phyloP scores from a whole-genome alignment of 768 basidiomycete species.

The Rhodotorula kratochvilovae region DNA sequence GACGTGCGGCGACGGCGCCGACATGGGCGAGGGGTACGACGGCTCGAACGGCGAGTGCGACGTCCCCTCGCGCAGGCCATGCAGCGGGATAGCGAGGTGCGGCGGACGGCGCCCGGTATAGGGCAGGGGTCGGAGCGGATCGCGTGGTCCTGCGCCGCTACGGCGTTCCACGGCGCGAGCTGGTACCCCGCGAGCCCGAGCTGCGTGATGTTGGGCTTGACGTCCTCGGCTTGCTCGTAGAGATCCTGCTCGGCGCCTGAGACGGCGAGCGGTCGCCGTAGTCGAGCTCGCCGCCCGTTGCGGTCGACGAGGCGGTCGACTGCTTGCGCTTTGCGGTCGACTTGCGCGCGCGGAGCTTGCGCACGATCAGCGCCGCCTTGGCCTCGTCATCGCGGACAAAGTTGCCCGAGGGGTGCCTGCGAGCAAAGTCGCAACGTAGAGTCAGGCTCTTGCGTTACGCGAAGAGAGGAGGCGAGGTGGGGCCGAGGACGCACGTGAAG shows the following conservation, averaged over 20 bases:
- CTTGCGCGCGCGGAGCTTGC: neutral
- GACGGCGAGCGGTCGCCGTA: neutral
- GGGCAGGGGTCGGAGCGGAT: neutral
- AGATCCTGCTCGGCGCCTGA: neutral
- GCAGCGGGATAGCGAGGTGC: no score
- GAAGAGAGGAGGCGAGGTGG: neutral
- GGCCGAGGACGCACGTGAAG: slow-evolving; percentile 15
- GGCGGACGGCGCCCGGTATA: neutral
- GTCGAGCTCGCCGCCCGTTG: slow-evolving; percentile 13
- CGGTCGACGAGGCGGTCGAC: neutral
- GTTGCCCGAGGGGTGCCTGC: slow-evolving; percentile 25
- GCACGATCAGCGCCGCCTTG: neutral
- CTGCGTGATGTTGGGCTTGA: slow-evolving; percentile 3
- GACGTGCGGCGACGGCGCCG: no score
- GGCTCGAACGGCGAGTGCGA: neutral
- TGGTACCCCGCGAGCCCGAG: slow-evolving; percentile 8
- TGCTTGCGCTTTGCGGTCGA: neutral
- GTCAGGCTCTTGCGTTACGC: neutral
- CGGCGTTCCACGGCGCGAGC: slow-evolving; percentile 12
- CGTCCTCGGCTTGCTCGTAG: neutral
- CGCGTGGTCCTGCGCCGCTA: neutral
- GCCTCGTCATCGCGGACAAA: neutral
- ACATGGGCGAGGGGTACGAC: no score
- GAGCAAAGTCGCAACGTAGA: no score
- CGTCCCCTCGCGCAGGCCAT: neutral